These are phyloP conservation scores for Colletotrichum ledebouriae DNA, from an alignment of 2,329 filamentous ascomycete species.

Conservation along the genomic window DNA sequence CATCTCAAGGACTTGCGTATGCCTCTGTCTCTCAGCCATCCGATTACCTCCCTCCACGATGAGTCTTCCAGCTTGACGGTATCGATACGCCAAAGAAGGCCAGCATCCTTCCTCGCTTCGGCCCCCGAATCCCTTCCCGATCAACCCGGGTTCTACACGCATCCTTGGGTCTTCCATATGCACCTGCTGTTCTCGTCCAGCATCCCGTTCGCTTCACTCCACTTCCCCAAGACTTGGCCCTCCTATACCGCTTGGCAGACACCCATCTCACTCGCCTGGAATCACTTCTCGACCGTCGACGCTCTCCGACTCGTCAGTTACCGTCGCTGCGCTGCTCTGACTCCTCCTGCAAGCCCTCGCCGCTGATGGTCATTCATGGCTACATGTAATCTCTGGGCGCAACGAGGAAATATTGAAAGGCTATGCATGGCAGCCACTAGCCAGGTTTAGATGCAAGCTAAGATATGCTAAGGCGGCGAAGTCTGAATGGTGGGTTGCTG, in stretches of 20 bases:
- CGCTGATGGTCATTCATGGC: conserved; percentile 35
- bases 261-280: conserved; percentile 21
- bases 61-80: neutral
- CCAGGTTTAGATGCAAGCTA: conserved; percentile 18
- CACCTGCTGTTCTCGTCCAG: conserved; percentile 42
- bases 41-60: neutral
- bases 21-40: neutral
- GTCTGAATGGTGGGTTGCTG: neutral
- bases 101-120: conserved; percentile 1
- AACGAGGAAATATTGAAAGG: conserved; percentile 10
- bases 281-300: neutral
- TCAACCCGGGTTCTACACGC: conserved; percentile 22
- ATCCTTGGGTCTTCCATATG: conserved; percentile 15
- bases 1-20: neutral
- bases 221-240: conserved; percentile 39
- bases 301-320: conserved; percentile 24
- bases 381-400: conserved; percentile 20
- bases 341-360: conserved; percentile 25
- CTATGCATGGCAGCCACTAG: no score
- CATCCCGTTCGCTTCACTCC: conserved; percentile 38
- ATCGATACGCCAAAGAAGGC: neutral
- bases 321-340: conserved; percentile 12
- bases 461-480: conserved; percentile 13
- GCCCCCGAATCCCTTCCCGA: conserved; percentile 26
- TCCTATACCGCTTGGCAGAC: conserved; percentile 37